These are phyloP conservation scores for Malassezia nana DNA, from an alignment of 1,284 basidiomycete species.

Conservation along the genomic window DNA sequence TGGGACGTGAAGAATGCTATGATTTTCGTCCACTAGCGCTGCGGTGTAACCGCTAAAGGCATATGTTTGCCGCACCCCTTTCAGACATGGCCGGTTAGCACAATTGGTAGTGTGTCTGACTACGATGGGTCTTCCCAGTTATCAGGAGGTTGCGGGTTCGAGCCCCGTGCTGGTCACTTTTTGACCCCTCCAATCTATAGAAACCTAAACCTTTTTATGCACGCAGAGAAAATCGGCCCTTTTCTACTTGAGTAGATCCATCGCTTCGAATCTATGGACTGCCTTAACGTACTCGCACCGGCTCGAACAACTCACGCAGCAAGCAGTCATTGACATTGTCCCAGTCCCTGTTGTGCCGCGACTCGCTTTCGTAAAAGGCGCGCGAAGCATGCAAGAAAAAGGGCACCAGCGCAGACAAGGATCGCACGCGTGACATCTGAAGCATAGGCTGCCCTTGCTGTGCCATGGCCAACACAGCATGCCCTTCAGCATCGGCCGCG, in stretches of 20 bases:
- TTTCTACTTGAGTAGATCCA: background rate
- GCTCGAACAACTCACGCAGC: slow-evolving; percentile 29
- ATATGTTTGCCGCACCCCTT: background rate
- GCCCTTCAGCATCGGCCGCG: background rate
- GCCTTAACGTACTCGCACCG: background rate
- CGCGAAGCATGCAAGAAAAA: slow-evolving; percentile 18
- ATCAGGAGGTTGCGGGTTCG: slow-evolving; percentile 27
- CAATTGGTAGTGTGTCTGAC: slow-evolving; percentile 25
- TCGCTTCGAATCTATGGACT: background rate
- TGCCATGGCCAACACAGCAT: background rate
- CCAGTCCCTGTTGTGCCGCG: slow-evolving; percentile 6
- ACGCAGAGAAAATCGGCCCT: background rate
- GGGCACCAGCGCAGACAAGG: slow-evolving; percentile 7
- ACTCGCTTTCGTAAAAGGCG: slow-evolving; percentile 7
- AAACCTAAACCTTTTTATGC: background rate
- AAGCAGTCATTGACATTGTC: slow-evolving; percentile 24
- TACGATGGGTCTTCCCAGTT: slow-evolving; percentile 10
- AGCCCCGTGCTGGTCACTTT: slow-evolving; percentile 23
- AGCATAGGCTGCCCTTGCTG: slow-evolving; percentile 3
- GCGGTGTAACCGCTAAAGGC: background rate
- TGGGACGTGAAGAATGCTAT: slow-evolving; percentile 1
- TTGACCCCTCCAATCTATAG: slow-evolving; percentile 2
- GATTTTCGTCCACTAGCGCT: background rate
- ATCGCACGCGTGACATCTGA: background rate
- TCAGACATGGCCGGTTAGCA: slow-evolving; percentile 16